Percentiles rank a stretch among this genome's conserved stretches.
These are phyloP conservation scores for Hyaloscypha hepaticicola DNA, from an alignment of 495 filamentous ascomycete species.

Conservation along the genomic window DNA sequence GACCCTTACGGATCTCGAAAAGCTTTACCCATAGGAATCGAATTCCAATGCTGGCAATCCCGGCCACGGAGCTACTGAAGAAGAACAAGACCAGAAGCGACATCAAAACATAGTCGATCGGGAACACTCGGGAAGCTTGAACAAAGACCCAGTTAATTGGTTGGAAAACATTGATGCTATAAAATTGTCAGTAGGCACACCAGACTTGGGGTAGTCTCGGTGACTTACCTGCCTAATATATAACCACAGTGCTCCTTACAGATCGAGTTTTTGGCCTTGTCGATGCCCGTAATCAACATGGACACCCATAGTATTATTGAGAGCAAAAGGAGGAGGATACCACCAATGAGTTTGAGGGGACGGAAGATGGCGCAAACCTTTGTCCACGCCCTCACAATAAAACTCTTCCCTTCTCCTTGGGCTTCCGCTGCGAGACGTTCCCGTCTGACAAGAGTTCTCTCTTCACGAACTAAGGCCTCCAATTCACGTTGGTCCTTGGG, in stretches of 20 bases:
- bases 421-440: slow-evolving; percentile 83
- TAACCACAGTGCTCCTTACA: slow-evolving; percentile 92
- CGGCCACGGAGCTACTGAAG: slow-evolving; percentile 82
- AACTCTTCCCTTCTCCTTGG: slow-evolving; percentile 66
- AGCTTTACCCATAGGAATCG: slow-evolving; percentile 92
- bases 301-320: slow-evolving; percentile 76
- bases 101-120: slow-evolving; percentile 89
- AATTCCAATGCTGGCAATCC: slow-evolving; percentile 83
- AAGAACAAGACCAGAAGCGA: slow-evolving; percentile 78
- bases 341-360: slow-evolving; percentile 83
- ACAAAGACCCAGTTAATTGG: slow-evolving; percentile 91
- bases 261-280: slow-evolving; percentile 92
- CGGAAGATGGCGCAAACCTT: slow-evolving; percentile 75
- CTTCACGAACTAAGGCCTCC: slow-evolving; percentile 82
- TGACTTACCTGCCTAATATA: slow-evolving; percentile 62
- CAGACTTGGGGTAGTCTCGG: background rate
- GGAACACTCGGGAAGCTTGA: slow-evolving; percentile 77
- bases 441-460: slow-evolving; percentile 85
- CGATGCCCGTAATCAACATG: slow-evolving; percentile 93
- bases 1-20: slow-evolving; percentile 84
- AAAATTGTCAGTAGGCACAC: slow-evolving; percentile 10
- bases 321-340: slow-evolving; percentile 70
- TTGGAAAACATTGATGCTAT: slow-evolving; percentile 83
- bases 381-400: slow-evolving; percentile 68
- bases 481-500: slow-evolving; percentile 85